These are phyloP conservation scores for Carpinus viminea DNA, from an alignment of 306 rosid species.

Conservation along the genomic window DNA sequence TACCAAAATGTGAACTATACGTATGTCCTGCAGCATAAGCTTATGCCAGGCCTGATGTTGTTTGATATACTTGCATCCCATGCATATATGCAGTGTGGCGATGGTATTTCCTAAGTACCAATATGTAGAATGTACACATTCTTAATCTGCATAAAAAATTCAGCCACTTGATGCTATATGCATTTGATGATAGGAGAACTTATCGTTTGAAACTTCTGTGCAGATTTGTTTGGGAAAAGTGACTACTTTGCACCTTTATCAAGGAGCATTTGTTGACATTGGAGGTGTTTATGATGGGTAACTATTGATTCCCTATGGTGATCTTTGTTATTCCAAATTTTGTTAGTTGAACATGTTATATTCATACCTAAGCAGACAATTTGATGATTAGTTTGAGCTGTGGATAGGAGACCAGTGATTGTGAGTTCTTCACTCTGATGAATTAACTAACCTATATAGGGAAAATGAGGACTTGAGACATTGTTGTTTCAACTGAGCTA, in stretches of 20 bases:
- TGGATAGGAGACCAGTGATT: background rate
- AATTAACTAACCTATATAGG: background rate
- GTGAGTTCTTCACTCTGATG: background rate
- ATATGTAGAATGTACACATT: slow-evolving; percentile 9
- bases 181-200: background rate
- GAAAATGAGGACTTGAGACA: background rate
- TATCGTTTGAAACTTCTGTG: slow-evolving; percentile 25
- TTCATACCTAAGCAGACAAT: background rate
- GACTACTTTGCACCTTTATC: slow-evolving; percentile 82
- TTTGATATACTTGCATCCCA: background rate
- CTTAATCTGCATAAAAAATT: slow-evolving; percentile 15
- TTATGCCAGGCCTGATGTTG: background rate
- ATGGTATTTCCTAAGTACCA: background rate
- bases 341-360: background rate
- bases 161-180: slow-evolving; percentile 9
- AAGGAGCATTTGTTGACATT: slow-evolving; percentile 97
- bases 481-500: background rate
- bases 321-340: background rate
- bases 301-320: slow-evolving; percentile 18
- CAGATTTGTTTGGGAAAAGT: slow-evolving; percentile 92
- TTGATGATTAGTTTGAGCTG: background rate
- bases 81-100: background rate
- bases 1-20: background rate
- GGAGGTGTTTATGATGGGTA: slow-evolving; percentile 98
- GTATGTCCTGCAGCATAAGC: background rate